Evolutionary conservation across 768 basidiomycete species (phyloP).

Genomic region (Podaxis sp.): DNA sequence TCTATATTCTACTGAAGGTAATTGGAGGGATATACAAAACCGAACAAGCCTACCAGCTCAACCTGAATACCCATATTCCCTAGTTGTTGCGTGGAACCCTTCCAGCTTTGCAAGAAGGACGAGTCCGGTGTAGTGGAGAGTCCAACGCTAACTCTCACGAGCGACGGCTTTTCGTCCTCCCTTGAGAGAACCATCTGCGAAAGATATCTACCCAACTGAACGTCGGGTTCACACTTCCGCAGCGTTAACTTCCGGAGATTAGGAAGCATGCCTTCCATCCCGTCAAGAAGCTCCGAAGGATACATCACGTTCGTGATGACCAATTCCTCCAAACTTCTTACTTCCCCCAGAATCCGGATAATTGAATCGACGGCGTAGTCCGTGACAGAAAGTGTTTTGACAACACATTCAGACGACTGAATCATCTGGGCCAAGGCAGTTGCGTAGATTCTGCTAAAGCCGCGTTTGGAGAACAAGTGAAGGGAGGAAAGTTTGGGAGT

Average conservation of each 20-base stretch:
- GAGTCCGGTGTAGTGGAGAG: background rate
- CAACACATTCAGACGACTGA: background rate
- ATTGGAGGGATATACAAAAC: background rate
- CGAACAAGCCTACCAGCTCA: background rate
- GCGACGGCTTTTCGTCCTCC: background rate
- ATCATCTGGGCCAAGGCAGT: conserved; percentile 1
- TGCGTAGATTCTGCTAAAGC: conserved; percentile 9
- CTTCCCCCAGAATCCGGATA: background rate
- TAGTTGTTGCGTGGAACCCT: background rate
- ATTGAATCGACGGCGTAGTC: conserved; percentile 3
- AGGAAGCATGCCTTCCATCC: background rate
- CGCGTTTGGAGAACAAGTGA: background rate
- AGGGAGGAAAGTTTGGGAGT: conserved; percentile 1
- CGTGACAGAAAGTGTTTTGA: background rate
- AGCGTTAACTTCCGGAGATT: background rate
- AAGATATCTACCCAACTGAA: background rate
- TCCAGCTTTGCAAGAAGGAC: background rate
- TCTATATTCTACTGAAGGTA: background rate
- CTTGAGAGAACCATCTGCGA: background rate
- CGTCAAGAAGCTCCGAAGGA: conserved; percentile 2
- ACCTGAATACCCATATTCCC: background rate
- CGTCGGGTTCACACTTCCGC: background rate
- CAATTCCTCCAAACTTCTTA: background rate
- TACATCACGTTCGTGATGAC: background rate
- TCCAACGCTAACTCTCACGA: background rate